Evolutionary conservation across 2,329 filamentous ascomycete genomes (phyloP).

Genomic region (Nigrospora osmanthi): DNA sequence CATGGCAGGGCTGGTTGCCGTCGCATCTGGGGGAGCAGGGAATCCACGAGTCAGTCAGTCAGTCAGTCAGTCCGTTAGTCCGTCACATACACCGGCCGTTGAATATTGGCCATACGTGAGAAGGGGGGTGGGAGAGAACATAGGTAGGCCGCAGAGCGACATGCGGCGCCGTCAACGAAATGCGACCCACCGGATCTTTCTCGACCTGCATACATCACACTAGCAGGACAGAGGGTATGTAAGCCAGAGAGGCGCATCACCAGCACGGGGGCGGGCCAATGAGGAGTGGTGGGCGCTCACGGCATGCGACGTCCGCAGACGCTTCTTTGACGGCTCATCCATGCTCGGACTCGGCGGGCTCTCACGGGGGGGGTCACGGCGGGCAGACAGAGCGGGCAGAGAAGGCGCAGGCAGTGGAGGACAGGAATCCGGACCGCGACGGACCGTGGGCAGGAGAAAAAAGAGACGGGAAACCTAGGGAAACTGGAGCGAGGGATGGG

Average conservation of each 20-base stretch:
- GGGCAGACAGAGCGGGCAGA: too few relatives aligned
- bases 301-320: slow-evolving; percentile 32
- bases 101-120: neutral
- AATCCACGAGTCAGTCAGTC: neutral
- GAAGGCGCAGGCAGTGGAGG: too few relatives aligned
- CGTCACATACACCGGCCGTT: neutral
- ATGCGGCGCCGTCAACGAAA: neutral
- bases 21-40: slow-evolving; percentile 30
- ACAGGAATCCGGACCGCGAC: slow-evolving; percentile 3
- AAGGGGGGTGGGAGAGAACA: neutral
- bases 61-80: too few relatives aligned
- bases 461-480: neutral
- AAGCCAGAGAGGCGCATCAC: too few relatives aligned
- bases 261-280: neutral
- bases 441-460: slow-evolving; percentile 3
- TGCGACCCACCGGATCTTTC: slow-evolving; percentile 35
- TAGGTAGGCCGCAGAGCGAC: neutral
- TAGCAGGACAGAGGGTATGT: slow-evolving; percentile 9
- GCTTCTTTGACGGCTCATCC: slow-evolving; percentile 26
- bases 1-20: slow-evolving; percentile 35
- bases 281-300: slow-evolving; percentile 17
- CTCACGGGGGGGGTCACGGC: too few relatives aligned
- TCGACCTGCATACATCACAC: slow-evolving; percentile 38
- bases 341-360: neutral
- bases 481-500: neutral